Conservation (phyloP, 2,329 filamentous ascomycete genomes). For the Calonectria henricotiae region DNA sequence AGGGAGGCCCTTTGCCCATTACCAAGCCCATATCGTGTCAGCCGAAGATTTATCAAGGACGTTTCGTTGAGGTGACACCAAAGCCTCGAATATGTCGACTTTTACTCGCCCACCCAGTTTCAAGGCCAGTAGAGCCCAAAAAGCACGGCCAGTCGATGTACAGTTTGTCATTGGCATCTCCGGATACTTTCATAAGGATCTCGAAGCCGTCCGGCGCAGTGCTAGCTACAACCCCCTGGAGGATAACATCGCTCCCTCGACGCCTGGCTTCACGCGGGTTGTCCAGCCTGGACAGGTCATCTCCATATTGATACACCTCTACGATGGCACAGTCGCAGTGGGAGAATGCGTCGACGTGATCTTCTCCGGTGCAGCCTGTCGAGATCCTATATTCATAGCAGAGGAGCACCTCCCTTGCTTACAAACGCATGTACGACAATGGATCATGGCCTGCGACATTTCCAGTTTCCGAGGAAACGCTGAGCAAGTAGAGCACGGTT, state of each 20-base stretch:
- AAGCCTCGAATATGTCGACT: background rate
- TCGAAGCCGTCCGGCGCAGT: constrained; percentile 1
- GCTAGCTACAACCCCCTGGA: background rate
- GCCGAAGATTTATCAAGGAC: background rate
- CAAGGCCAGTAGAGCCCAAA: background rate
- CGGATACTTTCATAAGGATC: constrained; percentile 8
- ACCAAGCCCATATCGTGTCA: too few relatives aligned
- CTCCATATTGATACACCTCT: constrained; percentile 1
- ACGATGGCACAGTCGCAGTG: background rate
- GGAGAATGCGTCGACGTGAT: constrained; percentile 7
- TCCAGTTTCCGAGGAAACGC: background rate
- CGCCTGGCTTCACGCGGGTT: background rate
- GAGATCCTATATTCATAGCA: constrained; percentile 3
- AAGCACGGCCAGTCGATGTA: background rate
- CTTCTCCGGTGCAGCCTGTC: background rate
- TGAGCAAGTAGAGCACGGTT: background rate
- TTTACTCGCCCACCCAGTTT: background rate
- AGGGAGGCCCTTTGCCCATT: background rate
- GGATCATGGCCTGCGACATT: background rate
- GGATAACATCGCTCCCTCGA: background rate
- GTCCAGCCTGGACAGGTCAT: constrained; percentile 3
- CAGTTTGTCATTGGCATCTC: constrained; percentile 7
- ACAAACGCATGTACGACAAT: background rate
- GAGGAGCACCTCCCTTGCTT: background rate
- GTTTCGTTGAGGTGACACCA: background rate